Base-by-base conservation (phyloP, 176 grass and related monocot species). In the Carex scoparia region DNA sequence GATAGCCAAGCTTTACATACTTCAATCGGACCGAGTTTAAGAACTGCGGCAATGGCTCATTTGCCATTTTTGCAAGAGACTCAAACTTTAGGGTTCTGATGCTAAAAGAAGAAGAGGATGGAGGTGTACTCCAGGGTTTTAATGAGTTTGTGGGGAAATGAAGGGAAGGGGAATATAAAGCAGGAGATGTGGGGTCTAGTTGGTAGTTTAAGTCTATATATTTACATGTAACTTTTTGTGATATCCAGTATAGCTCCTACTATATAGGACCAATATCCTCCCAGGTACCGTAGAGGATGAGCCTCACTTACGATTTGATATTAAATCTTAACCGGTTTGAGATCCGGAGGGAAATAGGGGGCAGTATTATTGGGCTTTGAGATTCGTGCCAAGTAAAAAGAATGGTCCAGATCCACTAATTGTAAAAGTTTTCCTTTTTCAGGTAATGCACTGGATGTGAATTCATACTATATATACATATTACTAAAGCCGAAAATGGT, bases 1-100 rank as follows among this genome's bases (percentile, higher is more conserved):
- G 87, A 82, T 94, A 94, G 42, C 81, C 62, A 55, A 81, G 72
- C 72, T 92, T 90, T 0, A 92, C 86, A 23, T 72, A 79, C 86
- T 63, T 91, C 3, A 87, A 71, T 59, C 61, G 84, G 2, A 59
- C 40, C 15, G 80, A 83, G 42, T 28, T 83, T 13, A 67, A 14
- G 58, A 82, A 83, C 62, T 32, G 62, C 0, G 80, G 80, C 63
- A 31, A 83, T 48, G 80, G 80, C 61, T 83, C 60, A 27, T 44
- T 83, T 4, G 60, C 61, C 80, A 83, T 83, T 83, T 46, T 83
- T 55, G n/a, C 27, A 51, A 68, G 18, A 48, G 79, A 80, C 60
- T 61, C 65, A 12, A 48, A 9, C 6, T n/a, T n/a, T 0, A 65
- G 46, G n/a, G n/a, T 11, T 83, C 23, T 44, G 28, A 32, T 63